Evolutionary conservation across 1,284 basidiomycete genomes (phyloP), one percentile per base, ranked within the genome.

Genomic region (Jaminaea rosea): DNA sequence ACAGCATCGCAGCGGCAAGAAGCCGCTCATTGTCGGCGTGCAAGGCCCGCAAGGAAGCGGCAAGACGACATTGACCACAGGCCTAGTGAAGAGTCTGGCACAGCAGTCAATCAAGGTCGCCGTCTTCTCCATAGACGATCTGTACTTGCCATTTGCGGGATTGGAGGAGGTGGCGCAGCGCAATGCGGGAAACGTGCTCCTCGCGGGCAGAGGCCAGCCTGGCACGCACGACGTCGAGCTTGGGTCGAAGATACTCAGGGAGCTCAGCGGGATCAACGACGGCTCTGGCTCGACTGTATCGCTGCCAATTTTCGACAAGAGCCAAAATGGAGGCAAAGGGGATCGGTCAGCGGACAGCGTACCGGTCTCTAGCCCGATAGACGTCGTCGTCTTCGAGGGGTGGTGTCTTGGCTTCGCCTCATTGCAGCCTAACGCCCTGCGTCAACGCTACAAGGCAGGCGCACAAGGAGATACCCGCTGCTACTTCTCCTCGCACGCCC

Each of bases 231-330:
- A 93, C 66, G 74, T 88, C 19, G 62, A 71, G 1, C 79, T 91
- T 5, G 87, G 85, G 10, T 58, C 77, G 0, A 54, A 76, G 4
- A 66, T 85, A 29, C 72, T 91, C 34, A 62, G 68, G 5, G 70
- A 75, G 13, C 74, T 91, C 39, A 78, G 78, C 60, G 58, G 63
- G 8, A 80, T 82, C 59, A 80, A 79, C 54, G 63, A 69, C 8
- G 44, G 15, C 15, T n/a, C 13, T 19, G 21, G 46, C n/a, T n/a
- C 28, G 6, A n/a, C 9, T n/a, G 78, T 88, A 8, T 75, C 79
- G 28, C 72, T 92, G 15, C 92, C 92, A 0, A 76, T 81, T 23
- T 97, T 91, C 67, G 89, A 96, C 67, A 97, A 97, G 78, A 86
- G 84, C 59, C 72, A 84, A 34, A 82, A 81, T 63, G 74, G 75